Base-by-base conservation (phyloP, 768 basidiomycete species). In the Termitomyces sp. region DNA sequence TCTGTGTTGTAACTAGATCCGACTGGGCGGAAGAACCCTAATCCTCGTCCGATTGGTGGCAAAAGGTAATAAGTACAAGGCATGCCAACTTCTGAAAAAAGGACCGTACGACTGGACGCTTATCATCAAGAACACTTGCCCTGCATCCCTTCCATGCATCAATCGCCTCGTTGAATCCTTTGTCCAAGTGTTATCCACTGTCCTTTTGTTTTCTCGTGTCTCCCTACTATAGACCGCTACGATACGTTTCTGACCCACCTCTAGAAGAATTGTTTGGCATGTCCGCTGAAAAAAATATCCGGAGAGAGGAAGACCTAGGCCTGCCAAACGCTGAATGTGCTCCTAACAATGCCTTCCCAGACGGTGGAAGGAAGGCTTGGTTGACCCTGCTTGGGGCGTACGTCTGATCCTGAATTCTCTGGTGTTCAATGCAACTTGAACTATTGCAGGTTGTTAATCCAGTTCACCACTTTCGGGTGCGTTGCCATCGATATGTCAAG, bases 341-440 rank as follows among this genome's bases (percentile, higher is more conserved):
- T 15, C 7, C 33, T 13, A 23, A 35, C n/a, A 13, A 15, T 38
- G 27, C 40, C 16, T 56, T 56, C 36, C 55, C 55, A 27, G 55
- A 56, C 32, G 55, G 55, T 15, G 55, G 55, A 12, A 1, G 11
- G 27, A 38, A 15, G 16, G 55, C 43, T 18, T 56, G 55, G 55
- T 52, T 56, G 38, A 56, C 55, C 27, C 12, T 56, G n/a, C 41
- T 56, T 27, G 55, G 55, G 43, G 55, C 55, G 55, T 56, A 35
- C 4, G 55, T 52, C 25, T 38, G 1, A 50, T 36, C 9, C n/a
- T 12, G 5, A 38, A 22, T 35, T 31, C 32, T 23, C 6, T 18
- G 16, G 10, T 38, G n/a, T 50, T 22, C 20, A 46, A 22, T 46
- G 12, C 6, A 5, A 41, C 2, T 10, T n/a, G n/a, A n/a, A 16